Conservation (phyloP, 1,139 yeast species). For the Lodderomyces oxycetoniae region DNA sequence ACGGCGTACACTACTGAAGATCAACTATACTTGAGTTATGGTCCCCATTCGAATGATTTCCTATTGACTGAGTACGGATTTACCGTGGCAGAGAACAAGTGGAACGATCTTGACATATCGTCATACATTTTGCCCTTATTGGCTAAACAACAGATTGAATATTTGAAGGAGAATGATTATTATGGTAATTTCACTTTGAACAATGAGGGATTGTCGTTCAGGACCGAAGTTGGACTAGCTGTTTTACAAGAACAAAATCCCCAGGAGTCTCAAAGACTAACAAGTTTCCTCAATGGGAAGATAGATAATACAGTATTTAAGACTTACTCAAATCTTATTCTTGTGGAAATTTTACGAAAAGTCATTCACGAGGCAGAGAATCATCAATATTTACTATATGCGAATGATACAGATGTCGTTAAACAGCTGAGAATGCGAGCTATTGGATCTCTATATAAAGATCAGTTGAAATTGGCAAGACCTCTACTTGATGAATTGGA, state of each 20-base stretch:
- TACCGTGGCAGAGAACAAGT: slow-evolving; percentile 48
- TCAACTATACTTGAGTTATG: slow-evolving; percentile 73
- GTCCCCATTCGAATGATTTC: slow-evolving; percentile 82
- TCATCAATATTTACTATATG: slow-evolving; percentile 14
- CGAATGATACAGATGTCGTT: slow-evolving; percentile 14
- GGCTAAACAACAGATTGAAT: slow-evolving; percentile 22
- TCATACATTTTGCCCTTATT: slow-evolving; percentile 33
- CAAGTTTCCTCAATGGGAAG: slow-evolving; percentile 33
- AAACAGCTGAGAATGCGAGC: slow-evolving; percentile 16
- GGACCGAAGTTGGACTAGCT: slow-evolving; percentile 75
- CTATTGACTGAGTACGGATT: slow-evolving; percentile 87
- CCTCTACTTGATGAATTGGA: slow-evolving; percentile 3
- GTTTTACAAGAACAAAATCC: slow-evolving; percentile 46
- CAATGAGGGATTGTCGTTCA: slow-evolving; percentile 52
- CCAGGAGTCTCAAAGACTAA: slow-evolving; percentile 24
- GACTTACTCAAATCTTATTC: slow-evolving; percentile 22
- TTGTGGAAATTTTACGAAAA: slow-evolving; percentile 31
- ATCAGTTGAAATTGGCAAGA: slow-evolving; percentile 23
- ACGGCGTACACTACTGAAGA: slow-evolving; percentile 37
- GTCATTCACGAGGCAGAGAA: slow-evolving; percentile 21
- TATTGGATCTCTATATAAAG: slow-evolving; percentile 23
- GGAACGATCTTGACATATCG: slow-evolving; percentile 71
- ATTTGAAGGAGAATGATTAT: slow-evolving; percentile 51
- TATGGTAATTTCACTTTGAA: slow-evolving; percentile 70
- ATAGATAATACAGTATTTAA: slow-evolving; percentile 43